A percentile compares a stretch with the other conserved stretches of the same genome.
Conservation (phyloP, 495 filamentous ascomycete species). For the Penicillium cinerascens region DNA sequence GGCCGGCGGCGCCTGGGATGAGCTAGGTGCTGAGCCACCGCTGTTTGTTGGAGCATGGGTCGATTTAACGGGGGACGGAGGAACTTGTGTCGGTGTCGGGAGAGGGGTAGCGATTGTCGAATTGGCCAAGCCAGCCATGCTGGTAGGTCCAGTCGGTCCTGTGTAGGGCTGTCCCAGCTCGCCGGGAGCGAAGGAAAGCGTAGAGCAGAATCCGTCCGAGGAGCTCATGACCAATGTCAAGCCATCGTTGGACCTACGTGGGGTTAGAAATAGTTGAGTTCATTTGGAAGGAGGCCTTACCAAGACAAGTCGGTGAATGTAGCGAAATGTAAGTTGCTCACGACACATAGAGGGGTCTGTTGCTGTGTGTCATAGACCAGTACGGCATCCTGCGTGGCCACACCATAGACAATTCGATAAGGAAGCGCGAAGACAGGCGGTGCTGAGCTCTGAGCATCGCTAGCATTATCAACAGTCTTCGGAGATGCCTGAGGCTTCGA, state of each 20-base stretch:
- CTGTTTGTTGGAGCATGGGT: slow-evolving; percentile 38
- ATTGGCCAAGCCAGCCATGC: slow-evolving; percentile 36
- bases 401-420: slow-evolving; percentile 94
- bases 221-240: slow-evolving; percentile 91
- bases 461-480: slow-evolving; percentile 52
- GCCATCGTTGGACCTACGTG: slow-evolving; percentile 84
- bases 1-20: slow-evolving; percentile 55
- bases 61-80: slow-evolving; percentile 55
- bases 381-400: slow-evolving; percentile 96
- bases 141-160: slow-evolving; percentile 54
- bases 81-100: slow-evolving; percentile 60
- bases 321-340: slow-evolving; percentile 95
- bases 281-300: slow-evolving; percentile 47
- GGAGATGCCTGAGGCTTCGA: slow-evolving; percentile 49
- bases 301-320: slow-evolving; percentile 96
- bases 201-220: slow-evolving; percentile 96
- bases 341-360: slow-evolving; percentile 82
- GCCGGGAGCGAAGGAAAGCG: slow-evolving; percentile 74
- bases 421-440: slow-evolving; percentile 74
- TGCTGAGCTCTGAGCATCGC: slow-evolving; percentile 48
- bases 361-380: slow-evolving; percentile 97
- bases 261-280: slow-evolving; percentile 9
- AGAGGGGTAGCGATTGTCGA: slow-evolving; percentile 57
- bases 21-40: slow-evolving; percentile 22
- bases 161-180: slow-evolving; percentile 87